Conservation (phyloP, 441 rosid genomes). For the Erysimum cheiri region DNA sequence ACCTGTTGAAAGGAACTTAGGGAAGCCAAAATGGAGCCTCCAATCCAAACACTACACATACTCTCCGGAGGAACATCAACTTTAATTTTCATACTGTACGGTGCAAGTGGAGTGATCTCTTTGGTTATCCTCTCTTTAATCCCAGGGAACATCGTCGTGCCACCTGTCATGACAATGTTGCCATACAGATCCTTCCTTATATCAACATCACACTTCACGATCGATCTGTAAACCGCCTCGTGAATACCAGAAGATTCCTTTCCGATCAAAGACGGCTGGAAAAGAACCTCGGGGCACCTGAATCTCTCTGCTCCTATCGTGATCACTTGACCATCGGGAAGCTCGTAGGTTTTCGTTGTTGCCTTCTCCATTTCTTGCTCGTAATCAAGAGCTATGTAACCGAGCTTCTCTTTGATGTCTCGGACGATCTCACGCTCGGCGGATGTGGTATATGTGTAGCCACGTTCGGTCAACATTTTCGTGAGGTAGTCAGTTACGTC, state of each 20-base stretch:
- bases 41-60: conserved; percentile 69
- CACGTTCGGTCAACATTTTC: conserved; percentile 75
- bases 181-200: conserved; percentile 62
- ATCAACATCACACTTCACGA: conserved; percentile 72
- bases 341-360: conserved; percentile 66
- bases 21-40: conserved; percentile 70
- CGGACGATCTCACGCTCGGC: conserved; percentile 69
- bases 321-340: conserved; percentile 75
- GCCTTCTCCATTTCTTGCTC: conserved; percentile 72
- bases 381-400: conserved; percentile 72
- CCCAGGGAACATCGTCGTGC: conserved; percentile 69
- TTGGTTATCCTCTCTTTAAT: conserved; percentile 64
- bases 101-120: conserved; percentile 64
- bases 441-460: conserved; percentile 61
- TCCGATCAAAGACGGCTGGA: conserved; percentile 80
- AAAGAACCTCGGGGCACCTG: conserved; percentile 78
- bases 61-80: conserved; percentile 51
- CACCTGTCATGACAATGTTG: conserved; percentile 60
- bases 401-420: conserved; percentile 74
- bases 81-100: conserved; percentile 60
- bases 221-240: conserved; percentile 66
- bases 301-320: conserved; percentile 70
- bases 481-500: conserved; percentile 76
- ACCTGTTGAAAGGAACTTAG: conserved; percentile 68
- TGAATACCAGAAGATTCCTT: conserved; percentile 77